A percentile compares a stretch with the other conserved stretches of the same genome.
These are phyloP conservation scores for Marsdenia floribunda DNA, from an alignment of 257 asterid species.

Conservation along the genomic window DNA sequence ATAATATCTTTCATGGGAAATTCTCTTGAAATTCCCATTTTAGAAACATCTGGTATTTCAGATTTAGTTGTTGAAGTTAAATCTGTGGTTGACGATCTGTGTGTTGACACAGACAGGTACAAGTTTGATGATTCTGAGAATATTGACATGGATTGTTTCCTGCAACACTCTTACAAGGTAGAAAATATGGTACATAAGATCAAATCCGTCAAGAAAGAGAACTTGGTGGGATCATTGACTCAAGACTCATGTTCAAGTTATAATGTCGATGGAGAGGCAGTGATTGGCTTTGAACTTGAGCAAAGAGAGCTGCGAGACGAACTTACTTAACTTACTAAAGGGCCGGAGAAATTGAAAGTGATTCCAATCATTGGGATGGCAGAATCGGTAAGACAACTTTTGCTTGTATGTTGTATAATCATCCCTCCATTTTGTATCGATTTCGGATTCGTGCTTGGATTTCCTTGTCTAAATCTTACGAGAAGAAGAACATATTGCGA, in stretches of 20 bases:
- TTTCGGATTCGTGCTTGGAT: conserved; percentile 2
- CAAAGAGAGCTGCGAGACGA: background rate
- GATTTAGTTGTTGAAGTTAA: background rate
- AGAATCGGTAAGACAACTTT: conserved; percentile 9
- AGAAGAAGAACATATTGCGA: background rate
- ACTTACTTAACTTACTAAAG: background rate
- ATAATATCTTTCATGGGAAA: background rate
- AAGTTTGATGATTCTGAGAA: background rate
- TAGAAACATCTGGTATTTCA: background rate
- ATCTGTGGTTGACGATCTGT: background rate
- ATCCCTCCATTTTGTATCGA: background rate
- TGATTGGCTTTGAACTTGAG: background rate
- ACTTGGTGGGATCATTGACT: background rate
- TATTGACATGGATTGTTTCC: background rate
- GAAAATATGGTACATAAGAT: background rate
- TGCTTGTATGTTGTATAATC: background rate
- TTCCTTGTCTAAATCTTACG: background rate
- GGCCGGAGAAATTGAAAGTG: background rate
- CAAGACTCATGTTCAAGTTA: background rate
- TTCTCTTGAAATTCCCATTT: background rate
- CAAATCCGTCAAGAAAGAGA: background rate
- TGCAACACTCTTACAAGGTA: background rate
- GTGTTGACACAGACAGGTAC: background rate
- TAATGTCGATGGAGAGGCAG: background rate
- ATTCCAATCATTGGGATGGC: conserved; percentile 1